Base-by-base conservation (phyloP, 345 rosid genomes). In the Arabis hirsuta region DNA sequence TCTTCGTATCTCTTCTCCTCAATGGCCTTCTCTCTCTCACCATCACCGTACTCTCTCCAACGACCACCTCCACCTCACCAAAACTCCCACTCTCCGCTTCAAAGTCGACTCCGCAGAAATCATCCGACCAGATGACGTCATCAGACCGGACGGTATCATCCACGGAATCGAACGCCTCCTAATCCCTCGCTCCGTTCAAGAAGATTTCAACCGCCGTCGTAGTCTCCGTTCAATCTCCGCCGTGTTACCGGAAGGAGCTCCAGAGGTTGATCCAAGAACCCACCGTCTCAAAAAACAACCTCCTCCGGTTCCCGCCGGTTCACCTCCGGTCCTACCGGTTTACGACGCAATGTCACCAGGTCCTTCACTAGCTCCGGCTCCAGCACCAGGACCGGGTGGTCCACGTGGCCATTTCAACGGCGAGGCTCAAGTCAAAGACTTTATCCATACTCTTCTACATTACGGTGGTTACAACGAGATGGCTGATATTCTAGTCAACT, bases 381-480 rank as follows among this genome's bases (percentile, higher is more conserved):
- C 99, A 12, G 99, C 96, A 0, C 97, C 98, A 0, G 97, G 97
- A 1, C 98, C 97, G 0, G 98, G 97, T 0, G 97, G 98, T 8
- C 87, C 95, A 3, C 90, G 68, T 54, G 84, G 80, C n/a, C 96
- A 91, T 70, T 94, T 94, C 77, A 83, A 95, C 66, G 99, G 98
- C 1, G 90, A 86, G 77, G 80, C 82, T 69, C 99, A 91, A 77
- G 97, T 95, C 31, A 95, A 87, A 71, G 97, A 95, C 53, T 95
- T 91, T 65, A 95, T 95, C 46, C 88, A 87, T 55, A 95, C 99
- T 4, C 84, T 95, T 4, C 55, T 95, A 38, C 91, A 86, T 68
- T 95, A 91, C 82, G 97, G 99, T 1, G 99, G 99, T 0, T 95
- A 95, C 83, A 95, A 95, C 73, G 99, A 95, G 76, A 84, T 95